Conservation (phyloP, 2,329 filamentous ascomycete species). For the Akanthomyces lecanii region DNA sequence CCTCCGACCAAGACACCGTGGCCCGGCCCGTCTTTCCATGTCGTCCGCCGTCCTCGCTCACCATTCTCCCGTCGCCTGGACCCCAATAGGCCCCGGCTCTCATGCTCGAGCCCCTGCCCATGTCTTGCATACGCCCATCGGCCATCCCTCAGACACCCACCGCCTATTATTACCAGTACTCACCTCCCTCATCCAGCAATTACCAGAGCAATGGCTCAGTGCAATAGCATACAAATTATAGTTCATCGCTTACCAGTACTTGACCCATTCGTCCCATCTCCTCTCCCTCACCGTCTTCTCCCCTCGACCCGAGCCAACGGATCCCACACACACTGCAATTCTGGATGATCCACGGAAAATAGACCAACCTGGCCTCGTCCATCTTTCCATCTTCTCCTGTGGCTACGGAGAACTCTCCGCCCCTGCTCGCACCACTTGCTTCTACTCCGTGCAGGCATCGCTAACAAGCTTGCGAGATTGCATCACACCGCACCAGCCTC, state of each 20-base stretch:
- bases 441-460: not conserved
- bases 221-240: not conserved
- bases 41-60: not conserved
- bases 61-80: not conserved
- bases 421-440: not conserved
- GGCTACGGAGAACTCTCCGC: not conserved
- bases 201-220: not conserved
- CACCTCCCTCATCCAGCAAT: not conserved
- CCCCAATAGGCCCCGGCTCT: not conserved
- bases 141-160: not conserved
- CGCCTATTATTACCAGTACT: not conserved
- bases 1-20: not conserved
- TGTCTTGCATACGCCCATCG: not conserved
- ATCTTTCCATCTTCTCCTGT: not conserved
- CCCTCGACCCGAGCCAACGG: not conserved
- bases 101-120: not conserved
- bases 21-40: not conserved
- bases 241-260: not conserved
- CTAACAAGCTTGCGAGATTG: not conserved
- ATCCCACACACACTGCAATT: not conserved
- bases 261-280: not conserved
- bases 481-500: not conserved
- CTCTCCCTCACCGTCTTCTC: not conserved
- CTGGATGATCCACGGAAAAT: not conserved
- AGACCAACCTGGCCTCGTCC: not conserved